Evolutionary conservation across 805 yeast species (phyloP).

Genomic region (Metschnikowia similis): DNA sequence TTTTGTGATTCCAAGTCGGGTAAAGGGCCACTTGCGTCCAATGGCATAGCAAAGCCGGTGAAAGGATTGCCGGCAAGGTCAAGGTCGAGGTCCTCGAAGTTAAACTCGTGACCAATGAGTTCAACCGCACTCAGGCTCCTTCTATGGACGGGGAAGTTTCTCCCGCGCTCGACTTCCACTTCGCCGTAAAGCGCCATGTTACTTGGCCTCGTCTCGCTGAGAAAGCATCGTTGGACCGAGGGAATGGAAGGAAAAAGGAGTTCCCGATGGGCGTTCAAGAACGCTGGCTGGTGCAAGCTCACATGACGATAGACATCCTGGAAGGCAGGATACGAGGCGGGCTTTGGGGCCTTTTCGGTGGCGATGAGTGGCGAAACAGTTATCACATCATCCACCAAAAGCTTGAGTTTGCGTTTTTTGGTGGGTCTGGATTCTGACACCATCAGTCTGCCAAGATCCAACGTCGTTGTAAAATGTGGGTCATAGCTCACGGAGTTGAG

Average conservation of each 20-base stretch:
- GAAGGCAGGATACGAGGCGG: not conserved
- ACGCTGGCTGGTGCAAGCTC: slow-evolving; percentile 8
- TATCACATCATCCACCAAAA: slow-evolving; percentile 5
- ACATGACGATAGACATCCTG: slow-evolving; percentile 4
- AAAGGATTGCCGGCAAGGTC: slow-evolving; percentile 1
- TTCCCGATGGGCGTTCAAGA: slow-evolving; percentile 5
- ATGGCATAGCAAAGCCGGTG: not conserved
- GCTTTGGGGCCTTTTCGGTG: not conserved
- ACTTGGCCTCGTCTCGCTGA: not conserved
- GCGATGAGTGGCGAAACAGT: not conserved
- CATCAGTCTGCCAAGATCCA: slow-evolving; percentile 4
- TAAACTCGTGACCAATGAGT: not conserved
- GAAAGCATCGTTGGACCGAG: not conserved
- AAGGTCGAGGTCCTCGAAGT: slow-evolving; percentile 1
- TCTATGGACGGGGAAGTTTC: slow-evolving; percentile 8
- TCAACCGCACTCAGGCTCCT: slow-evolving; percentile 8
- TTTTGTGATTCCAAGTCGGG: not conserved
- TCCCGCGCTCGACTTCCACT: slow-evolving; percentile 14
- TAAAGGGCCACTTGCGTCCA: not conserved
- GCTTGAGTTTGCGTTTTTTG: slow-evolving; percentile 5
- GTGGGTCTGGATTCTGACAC: not conserved
- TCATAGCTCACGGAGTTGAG: slow-evolving; percentile 7
- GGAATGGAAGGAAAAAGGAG: not conserved
- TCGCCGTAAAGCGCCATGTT: slow-evolving; percentile 1
- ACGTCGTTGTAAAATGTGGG: slow-evolving; percentile 5